A percentile compares a stretch with the other conserved stretches of the same genome.
These are phyloP conservation scores for Triticum turgidum DNA, from an alignment of 176 grass and related monocot species.

Conservation along the genomic window DNA sequence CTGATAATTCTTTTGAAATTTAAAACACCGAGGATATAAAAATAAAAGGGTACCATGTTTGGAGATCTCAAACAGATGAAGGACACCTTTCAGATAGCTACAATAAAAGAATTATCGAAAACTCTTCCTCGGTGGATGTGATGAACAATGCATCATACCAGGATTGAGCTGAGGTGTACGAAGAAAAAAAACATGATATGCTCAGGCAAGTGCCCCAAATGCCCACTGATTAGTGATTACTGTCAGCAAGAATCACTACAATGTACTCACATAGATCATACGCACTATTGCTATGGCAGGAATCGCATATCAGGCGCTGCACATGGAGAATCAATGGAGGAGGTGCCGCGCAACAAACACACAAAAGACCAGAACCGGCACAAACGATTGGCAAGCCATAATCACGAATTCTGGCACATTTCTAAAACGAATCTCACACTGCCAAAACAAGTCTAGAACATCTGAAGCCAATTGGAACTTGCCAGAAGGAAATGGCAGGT, in stretches of 20 bases:
- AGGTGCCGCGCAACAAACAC: constrained; percentile 64
- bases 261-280: constrained; percentile 66
- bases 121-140: too few relatives aligned
- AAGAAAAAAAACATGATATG: neutral
- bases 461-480: neutral
- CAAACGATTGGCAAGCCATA: neutral
- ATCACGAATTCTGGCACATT: neutral
- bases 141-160: too few relatives aligned
- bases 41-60: too few relatives aligned
- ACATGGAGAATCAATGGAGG: constrained; percentile 58
- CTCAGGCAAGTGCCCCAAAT: neutral
- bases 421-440: neutral
- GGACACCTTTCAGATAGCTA: too few relatives aligned
- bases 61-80: too few relatives aligned
- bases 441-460: neutral
- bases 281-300: constrained; percentile 40
- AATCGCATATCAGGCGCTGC: constrained; percentile 59
- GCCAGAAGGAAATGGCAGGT: neutral
- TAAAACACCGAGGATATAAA: too few relatives aligned
- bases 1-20: too few relatives aligned
- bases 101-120: too few relatives aligned
- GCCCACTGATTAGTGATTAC: neutral
- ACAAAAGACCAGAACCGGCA: constrained; percentile 69
- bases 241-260: constrained; percentile 10
- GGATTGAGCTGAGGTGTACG: too few relatives aligned